A percentile compares a stretch with the other conserved stretches of the same genome.
Evolutionary conservation across 306 rosid genomes (phyloP).

Genomic region (Trifolium repens): DNA sequence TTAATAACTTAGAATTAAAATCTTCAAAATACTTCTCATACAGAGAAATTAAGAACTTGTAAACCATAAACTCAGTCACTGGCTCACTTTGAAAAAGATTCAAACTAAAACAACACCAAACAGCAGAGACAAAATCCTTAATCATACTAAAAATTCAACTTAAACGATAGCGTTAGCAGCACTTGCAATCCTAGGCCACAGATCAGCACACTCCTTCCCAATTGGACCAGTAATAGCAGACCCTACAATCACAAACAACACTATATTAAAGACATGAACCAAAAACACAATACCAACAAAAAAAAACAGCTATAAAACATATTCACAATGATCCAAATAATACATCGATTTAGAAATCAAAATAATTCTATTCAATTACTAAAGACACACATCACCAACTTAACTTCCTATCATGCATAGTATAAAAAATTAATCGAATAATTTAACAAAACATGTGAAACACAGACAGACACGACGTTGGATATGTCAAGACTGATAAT

Average conservation of each 20-base stretch:
- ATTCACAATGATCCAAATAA: no score
- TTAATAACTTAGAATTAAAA: conserved; percentile 5
- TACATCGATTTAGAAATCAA: no score
- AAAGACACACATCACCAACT: no score
- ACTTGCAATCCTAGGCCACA: conserved; percentile 95
- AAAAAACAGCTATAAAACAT: no score
- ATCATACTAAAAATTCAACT: conserved; percentile 10
- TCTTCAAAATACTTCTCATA: conserved; percentile 26
- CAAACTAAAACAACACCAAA: not conserved
- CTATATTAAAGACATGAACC: not conserved
- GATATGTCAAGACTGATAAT: no score
- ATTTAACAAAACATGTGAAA: no score
- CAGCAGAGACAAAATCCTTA: conserved; percentile 13
- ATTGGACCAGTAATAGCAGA: conserved; percentile 91
- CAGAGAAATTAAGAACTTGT: not conserved
- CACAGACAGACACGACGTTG: no score
- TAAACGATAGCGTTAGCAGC: conserved; percentile 87
- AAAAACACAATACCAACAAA: not conserved
- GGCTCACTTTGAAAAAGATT: conserved; percentile 2
- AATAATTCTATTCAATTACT: no score
- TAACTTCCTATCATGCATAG: no score
- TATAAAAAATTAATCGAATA: no score
- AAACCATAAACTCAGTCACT: conserved; percentile 9
- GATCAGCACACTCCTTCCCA: conserved; percentile 92
- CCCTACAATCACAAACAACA: conserved; percentile 46